These are phyloP conservation scores for Acacia pycnantha DNA, from an alignment of 331 rosid species.

Conservation along the genomic window DNA sequence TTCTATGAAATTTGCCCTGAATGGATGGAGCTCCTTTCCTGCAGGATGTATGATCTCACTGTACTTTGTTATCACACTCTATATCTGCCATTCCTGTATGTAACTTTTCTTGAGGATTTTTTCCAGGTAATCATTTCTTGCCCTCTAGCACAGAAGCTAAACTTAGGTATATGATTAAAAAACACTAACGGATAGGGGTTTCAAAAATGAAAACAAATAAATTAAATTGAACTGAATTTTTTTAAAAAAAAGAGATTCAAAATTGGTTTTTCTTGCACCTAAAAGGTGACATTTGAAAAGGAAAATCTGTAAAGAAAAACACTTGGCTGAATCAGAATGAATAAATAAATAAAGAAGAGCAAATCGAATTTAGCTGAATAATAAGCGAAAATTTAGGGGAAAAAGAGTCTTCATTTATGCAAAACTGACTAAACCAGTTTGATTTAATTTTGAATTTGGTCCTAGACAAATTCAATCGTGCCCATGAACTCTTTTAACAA, in stretches of 20 bases:
- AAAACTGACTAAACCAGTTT: neutral
- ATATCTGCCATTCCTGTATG: constrained; percentile 71
- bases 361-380: neutral
- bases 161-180: neutral
- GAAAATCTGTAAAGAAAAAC: neutral
- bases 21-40: constrained; percentile 14
- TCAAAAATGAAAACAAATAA: neutral
- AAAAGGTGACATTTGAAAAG: neutral
- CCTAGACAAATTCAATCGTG: neutral
- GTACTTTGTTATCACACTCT: constrained; percentile 61
- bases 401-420: neutral
- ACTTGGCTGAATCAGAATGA: too few relatives aligned
- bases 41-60: constrained; percentile 67
- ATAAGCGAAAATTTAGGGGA: too few relatives aligned
- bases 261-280: neutral
- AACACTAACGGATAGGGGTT: neutral
- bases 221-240: neutral
- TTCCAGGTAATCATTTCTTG: constrained; percentile 49
- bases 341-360: neutral
- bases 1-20: constrained; percentile 10
- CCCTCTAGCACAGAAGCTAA: neutral
- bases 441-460: neutral
- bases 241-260: neutral
- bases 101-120: constrained; percentile 69
- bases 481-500: neutral